Conservation (phyloP, 2,329 filamentous ascomycete species). For the Sporothrix curviconia region DNA sequence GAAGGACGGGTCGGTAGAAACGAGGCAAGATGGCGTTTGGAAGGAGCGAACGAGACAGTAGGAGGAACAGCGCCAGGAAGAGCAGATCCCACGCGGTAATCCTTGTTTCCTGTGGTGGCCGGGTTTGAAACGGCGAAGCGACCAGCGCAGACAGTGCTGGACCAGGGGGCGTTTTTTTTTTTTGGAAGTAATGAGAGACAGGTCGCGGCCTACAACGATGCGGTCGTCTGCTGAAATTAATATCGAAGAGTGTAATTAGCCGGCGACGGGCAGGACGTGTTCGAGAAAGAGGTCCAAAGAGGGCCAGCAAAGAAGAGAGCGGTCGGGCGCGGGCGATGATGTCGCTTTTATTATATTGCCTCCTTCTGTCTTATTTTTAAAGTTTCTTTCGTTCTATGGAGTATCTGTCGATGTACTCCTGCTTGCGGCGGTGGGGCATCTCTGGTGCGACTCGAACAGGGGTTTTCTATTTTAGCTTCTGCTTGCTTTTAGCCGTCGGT, state of each 20-base stretch:
- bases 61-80: too few relatives aligned
- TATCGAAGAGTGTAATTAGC: conserved; percentile 7
- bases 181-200: too few relatives aligned
- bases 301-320: neutral
- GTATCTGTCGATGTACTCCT: neutral
- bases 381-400: neutral
- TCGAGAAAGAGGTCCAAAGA: neutral
- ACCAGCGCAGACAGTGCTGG: too few relatives aligned
- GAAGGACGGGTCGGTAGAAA: conserved; percentile 4
- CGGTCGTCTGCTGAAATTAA: too few relatives aligned
- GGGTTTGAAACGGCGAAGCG: too few relatives aligned
- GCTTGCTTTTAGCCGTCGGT: neutral
- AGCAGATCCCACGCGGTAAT: too few relatives aligned
- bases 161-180: neutral
- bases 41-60: conserved; percentile 7
- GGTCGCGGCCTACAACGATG: too few relatives aligned
- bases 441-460: neutral
- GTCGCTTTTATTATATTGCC: neutral
- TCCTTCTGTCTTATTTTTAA: neutral
- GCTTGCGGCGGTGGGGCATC: neutral
- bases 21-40: neutral
- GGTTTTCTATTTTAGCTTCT: neutral
- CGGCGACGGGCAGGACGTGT: neutral
- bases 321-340: neutral
- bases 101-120: too few relatives aligned